phyloP scores from a whole-genome alignment of 139 green algal genomes.

The Pycnococcus provasolii region DNA sequence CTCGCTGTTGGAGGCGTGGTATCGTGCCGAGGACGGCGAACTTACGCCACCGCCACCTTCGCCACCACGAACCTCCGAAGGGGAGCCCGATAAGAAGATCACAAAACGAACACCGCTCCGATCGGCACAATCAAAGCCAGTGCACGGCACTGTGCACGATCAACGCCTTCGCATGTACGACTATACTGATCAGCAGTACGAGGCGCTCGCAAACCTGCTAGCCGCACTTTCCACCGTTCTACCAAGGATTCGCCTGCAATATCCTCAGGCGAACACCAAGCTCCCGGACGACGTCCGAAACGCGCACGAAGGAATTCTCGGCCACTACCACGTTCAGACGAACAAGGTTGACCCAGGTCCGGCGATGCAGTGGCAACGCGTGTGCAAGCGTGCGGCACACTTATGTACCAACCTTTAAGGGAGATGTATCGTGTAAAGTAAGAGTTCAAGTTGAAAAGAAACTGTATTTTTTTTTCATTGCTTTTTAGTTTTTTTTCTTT shows the following conservation, averaged over 20 bases:
- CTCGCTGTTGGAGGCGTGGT: too few relatives aligned
- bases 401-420: too few relatives aligned
- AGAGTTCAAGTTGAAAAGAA: too few relatives aligned
- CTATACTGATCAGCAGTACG: not conserved
- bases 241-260: not conserved
- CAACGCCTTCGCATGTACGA: not conserved
- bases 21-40: not conserved
- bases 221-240: not conserved
- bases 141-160: not conserved
- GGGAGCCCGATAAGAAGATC: too few relatives aligned
- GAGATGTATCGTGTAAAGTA: too few relatives aligned
- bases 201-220: not conserved
- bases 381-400: too few relatives aligned
- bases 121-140: not conserved
- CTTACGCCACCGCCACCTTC: not conserved
- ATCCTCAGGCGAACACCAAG: not conserved
- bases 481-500: too few relatives aligned
- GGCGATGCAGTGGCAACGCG: too few relatives aligned
- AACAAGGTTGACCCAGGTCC: constrained; percentile 1
- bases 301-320: constrained; percentile 1
- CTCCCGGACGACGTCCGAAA: not conserved
- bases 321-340: constrained; percentile 14
- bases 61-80: too few relatives aligned
- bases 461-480: too few relatives aligned
- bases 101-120: too few relatives aligned